Base-by-base conservation (phyloP, 2,329 filamentous ascomycete genomes). In the Epichloe coenophiala region DNA sequence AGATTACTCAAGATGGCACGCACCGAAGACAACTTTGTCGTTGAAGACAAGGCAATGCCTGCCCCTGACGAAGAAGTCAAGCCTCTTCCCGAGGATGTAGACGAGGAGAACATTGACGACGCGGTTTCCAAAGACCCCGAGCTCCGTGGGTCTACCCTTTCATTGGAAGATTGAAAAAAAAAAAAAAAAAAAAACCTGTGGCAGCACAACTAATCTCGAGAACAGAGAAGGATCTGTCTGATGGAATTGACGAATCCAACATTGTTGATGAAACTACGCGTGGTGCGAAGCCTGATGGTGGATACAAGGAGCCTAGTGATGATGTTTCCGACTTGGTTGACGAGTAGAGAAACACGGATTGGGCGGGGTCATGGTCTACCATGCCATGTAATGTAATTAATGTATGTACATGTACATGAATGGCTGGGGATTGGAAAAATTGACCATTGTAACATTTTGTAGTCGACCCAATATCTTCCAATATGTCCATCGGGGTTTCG, bases 241-340 rank as follows among this genome's bases (percentile, higher is more conserved):
- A 42, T 17, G 50, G 50, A 1, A 51, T 51, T 17, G 50, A 51
- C 41, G 27, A 48, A 27, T 48, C 50, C 40, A 51, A 51, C 46
- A 48, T 48, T 13, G 48, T 48, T n/a, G 36, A 45, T 5, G 46
- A 51, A 23, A 51, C 50, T 3, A 48, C 46, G 8, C 50, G 50
- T 11, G 50, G 50, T 3, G 45, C 45, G 4, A 48, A 48, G 45
- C 50, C 50, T 4, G 36, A 47, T 11, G 45, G 45, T 21, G 39
- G 45, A 9, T 51, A 51, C 37, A 44, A 48, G 35, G 45, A 48
- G 41, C 50, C 50, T 8, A 37, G 46, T 40, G 50, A 51, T 36
- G 50, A 48, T 13, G 15, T 48, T 19, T 39, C 41, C 17, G 48
- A 45, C n/a, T n/a, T 46, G 36, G 45, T 44, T 7, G 46, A 51